phyloP scores from a whole-genome alignment of 2,329 filamentous ascomycete genomes.

The Calycina marina region DNA sequence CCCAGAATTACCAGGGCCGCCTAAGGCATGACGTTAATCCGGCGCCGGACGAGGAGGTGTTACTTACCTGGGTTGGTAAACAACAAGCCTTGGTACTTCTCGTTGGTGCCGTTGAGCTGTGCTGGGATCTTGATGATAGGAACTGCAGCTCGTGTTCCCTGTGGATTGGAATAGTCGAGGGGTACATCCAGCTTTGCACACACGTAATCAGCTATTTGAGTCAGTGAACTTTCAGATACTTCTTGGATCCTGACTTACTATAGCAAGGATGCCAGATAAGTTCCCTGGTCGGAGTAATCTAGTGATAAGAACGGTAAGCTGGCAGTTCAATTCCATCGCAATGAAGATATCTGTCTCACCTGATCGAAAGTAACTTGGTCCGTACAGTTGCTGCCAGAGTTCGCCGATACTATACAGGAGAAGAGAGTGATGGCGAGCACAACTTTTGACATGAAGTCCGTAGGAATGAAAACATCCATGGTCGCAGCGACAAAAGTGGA shows the following conservation, averaged over 20 bases:
- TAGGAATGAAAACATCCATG: no score
- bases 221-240: not conserved
- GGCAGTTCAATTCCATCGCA: not conserved
- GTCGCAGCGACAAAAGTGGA: no score
- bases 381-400: no score
- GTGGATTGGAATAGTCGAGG: conserved; percentile 7
- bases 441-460: no score
- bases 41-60: not conserved
- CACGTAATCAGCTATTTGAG: not conserved
- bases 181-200: conserved; percentile 7
- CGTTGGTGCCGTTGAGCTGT: conserved; percentile 2
- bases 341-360: not conserved
- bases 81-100: conserved; percentile 8
- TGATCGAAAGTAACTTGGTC: conserved; percentile 3
- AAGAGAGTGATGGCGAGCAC: no score
- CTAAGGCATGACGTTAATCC: conserved; percentile 1
- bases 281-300: conserved; percentile 4
- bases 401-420: no score
- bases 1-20: conserved; percentile 11
- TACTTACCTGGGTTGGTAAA: conserved; percentile 7
- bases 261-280: conserved; percentile 7
- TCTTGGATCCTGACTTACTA: conserved; percentile 4
- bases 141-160: conserved; percentile 4
- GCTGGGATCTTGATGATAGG: conserved; percentile 8
- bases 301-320: conserved; percentile 1